Base-by-base conservation (phyloP, 208 protist species). In the Kentomonas sorsogonicus region DNA sequence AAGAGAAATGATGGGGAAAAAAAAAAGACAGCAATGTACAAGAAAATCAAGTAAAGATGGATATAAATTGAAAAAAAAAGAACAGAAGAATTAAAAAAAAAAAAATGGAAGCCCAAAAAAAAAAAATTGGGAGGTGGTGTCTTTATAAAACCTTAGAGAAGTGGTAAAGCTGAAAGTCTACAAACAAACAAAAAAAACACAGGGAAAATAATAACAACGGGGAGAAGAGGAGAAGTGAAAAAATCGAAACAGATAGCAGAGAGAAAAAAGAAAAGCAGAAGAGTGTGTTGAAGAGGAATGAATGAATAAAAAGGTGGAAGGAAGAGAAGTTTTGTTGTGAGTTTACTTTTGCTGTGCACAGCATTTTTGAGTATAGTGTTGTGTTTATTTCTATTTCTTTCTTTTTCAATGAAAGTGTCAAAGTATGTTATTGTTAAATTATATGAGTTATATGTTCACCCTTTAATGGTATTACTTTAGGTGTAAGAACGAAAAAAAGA, bases 161-260 rank as follows among this genome's bases (percentile, higher is more conserved):
- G n/a, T n/a, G n/a, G n/a, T n/a, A n/a, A n/a, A n/a, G n/a, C n/a
- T n/a, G n/a, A n/a, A n/a, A n/a, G n/a, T n/a, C n/a, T n/a, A 38
- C 9, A 69, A 13, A 62, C 47, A 15, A 36, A 15, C 4, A 23
- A 53, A 57, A 53, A 18, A 48, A 56, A 55, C 48, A 56, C 7
- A 40, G 63, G 25, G 44, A 57, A 16, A 3, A 55, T 33, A 44
- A 57, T 57, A 20, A 31, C 22, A 27, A 53, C 34, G 54, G 33
- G 48, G 53, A 55, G 45, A 41, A 54, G 50, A 63, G 38, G 55
- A 72, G 50, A 26, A 5, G 60, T 30, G n/a, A 52, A 63, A 22
- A 44, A 56, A 45, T 33, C 15, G 38, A 23, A 63, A 47, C 11
- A 23, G 16, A 29, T 53, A 29, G 50, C n/a, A 46, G 45, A 50